Base-by-base conservation (phyloP, 2,329 filamentous ascomycete genomes). In the Nigrospora oryzae region DNA sequence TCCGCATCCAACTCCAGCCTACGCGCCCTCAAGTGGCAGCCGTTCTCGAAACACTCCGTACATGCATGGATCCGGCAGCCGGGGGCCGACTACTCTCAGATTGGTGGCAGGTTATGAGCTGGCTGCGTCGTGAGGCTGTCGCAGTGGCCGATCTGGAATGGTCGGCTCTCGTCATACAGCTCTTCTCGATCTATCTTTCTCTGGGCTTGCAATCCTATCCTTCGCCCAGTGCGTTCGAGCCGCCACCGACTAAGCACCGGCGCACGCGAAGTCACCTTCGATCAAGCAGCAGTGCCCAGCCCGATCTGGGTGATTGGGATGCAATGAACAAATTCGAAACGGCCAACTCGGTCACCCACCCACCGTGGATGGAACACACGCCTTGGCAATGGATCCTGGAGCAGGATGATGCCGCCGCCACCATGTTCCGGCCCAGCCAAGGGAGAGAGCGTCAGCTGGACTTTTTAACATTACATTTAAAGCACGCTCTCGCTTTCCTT, bases 41-140 rank as follows among this genome's bases (percentile, higher is more conserved):
- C 44, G 66, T 82, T 10, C 65, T 90, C 10, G 69, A 77, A 31
- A 66, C 79, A 14, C 84, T 83, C 56, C 76, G 76, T 46, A 81
- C 83, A 50, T 73, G 85, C 32, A 60, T 89, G 28, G 77, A 79
- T 7, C 68, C 78, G 16, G 68, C 72, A 1, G 70, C 75, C 36
- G 78, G 65, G 48, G 83, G 69, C 66, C 85, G 70, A 23, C 64
- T 89, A 11, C 65, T 86, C 46, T 73, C 81, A 11, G 79, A 76
- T 2, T 90, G 86, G 84, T 86, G 85, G 75, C 82, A 87, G 57
- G 73, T 79, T 16, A 75, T 85, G 63, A 77, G 80, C 49, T 91
- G 86, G 86, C 67, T 87, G 36, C 66, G 67, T 30, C 56, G 63
- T 11, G 71, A 73, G 45, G 67, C 71, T 4, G 63, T 72, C 4